Conservation (phyloP, 495 filamentous ascomycete species). For the Jackrogersella minutella region DNA sequence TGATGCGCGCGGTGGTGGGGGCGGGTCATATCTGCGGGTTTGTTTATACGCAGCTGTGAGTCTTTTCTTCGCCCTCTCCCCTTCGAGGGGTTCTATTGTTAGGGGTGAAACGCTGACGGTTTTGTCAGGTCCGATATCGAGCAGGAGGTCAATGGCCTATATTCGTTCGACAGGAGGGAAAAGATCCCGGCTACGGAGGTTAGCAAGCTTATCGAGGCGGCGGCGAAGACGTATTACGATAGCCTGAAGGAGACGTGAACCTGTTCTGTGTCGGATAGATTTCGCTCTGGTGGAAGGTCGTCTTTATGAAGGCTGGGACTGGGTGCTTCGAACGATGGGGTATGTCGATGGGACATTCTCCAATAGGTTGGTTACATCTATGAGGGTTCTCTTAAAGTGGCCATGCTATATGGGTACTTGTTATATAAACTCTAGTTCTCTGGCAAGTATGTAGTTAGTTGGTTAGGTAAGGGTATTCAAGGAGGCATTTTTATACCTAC, state of each 20-base stretch:
- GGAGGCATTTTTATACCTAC: too few relatives aligned
- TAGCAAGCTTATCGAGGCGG: constrained; percentile 45
- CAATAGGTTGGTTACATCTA: too few relatives aligned
- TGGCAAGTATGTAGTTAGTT: too few relatives aligned
- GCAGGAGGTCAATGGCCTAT: constrained; percentile 68
- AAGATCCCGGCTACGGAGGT: constrained; percentile 48
- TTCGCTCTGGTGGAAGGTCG: not conserved
- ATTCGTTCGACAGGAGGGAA: constrained; percentile 67
- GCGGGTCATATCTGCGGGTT: constrained; percentile 42
- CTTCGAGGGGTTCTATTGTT: not conserved
- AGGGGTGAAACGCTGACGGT: constrained; percentile 3
- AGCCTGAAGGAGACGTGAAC: constrained; percentile 22
- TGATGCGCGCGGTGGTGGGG: constrained; percentile 42
- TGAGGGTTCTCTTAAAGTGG: too few relatives aligned
- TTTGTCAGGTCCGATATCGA: constrained; percentile 65
- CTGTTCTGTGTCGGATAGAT: not conserved
- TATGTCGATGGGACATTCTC: too few relatives aligned
- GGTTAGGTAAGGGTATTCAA: too few relatives aligned
- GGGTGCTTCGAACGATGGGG: too few relatives aligned
- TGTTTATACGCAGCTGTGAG: constrained; percentile 50
- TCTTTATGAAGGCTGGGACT: too few relatives aligned
- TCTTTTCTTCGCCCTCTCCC: not conserved
- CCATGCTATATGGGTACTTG: too few relatives aligned
- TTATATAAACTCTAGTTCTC: too few relatives aligned
- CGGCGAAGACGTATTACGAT: constrained; percentile 38